Conservation (phyloP, 805 yeast species). For the Yamadazyma sp. region DNA sequence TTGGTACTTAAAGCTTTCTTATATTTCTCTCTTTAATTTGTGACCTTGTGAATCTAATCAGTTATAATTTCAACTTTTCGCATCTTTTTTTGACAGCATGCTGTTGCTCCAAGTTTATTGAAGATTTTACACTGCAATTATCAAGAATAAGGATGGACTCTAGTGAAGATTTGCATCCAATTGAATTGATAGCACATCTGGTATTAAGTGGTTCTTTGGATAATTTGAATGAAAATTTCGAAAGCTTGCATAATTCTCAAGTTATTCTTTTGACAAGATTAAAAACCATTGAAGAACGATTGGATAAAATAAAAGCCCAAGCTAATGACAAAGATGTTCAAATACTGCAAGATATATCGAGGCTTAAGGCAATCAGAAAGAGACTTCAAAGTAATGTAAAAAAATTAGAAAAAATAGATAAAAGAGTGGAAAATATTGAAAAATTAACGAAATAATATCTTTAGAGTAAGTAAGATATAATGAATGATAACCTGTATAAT, state of each 20-base stretch:
- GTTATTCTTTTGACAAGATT: constrained; percentile 49
- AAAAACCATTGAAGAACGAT: constrained; percentile 37
- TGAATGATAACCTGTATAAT: background rate
- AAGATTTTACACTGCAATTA: background rate
- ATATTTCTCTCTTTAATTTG: no score
- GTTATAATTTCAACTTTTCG: no score
- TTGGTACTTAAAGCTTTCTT: no score
- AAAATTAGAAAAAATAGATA: constrained; percentile 22
- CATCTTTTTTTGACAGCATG: no score
- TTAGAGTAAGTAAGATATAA: background rate
- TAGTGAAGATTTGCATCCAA: constrained; percentile 47
- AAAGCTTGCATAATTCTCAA: constrained; percentile 56
- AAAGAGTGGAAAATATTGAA: constrained; percentile 1
- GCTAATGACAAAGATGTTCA: constrained; percentile 16
- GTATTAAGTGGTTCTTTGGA: constrained; percentile 55
- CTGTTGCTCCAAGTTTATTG: no score
- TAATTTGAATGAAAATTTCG: constrained; percentile 46
- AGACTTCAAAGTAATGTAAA: constrained; percentile 24
- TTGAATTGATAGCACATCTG: constrained; percentile 57
- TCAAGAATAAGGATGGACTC: background rate
- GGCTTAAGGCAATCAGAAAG: constrained; percentile 28
- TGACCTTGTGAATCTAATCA: no score
- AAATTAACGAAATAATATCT: background rate
- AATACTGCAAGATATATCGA: constrained; percentile 16
- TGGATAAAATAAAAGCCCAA: constrained; percentile 19